Evolutionary conservation across 2,329 filamentous ascomycete species (phyloP).

Genomic region (Fusarium albidum): DNA sequence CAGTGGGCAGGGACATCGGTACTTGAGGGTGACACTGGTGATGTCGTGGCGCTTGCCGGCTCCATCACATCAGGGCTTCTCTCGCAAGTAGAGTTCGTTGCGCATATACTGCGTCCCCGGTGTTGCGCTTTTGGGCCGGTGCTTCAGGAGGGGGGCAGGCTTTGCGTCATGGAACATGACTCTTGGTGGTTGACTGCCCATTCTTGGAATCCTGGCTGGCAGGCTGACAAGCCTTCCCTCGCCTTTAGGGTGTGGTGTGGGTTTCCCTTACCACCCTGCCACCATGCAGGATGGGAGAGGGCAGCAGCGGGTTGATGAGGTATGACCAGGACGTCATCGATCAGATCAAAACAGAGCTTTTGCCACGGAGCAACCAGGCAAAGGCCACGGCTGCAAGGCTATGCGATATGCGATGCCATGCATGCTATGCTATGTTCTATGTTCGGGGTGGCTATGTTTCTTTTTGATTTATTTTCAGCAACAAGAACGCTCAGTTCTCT

Average conservation of each 20-base stretch:
- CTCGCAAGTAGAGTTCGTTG: slow-evolving; percentile 2
- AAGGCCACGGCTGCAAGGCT: slow-evolving; percentile 10
- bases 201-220: slow-evolving; percentile 34
- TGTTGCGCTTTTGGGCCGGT: slow-evolving; percentile 22
- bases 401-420: no score
- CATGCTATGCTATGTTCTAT: slow-evolving; percentile 4
- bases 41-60: slow-evolving; percentile 35
- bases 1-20: background rate
- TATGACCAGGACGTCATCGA: slow-evolving; percentile 33
- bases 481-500: slow-evolving; percentile 7
- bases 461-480: slow-evolving; percentile 10
- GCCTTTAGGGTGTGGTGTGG: background rate
- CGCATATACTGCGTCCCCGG: slow-evolving; percentile 22
- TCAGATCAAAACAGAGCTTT: slow-evolving; percentile 10
- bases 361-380: slow-evolving; percentile 9
- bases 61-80: slow-evolving; percentile 4
- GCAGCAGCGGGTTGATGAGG: slow-evolving; percentile 21
- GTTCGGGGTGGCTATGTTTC: background rate
- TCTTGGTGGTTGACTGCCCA: slow-evolving; percentile 20
- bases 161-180: slow-evolving; percentile 38
- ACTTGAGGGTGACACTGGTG: slow-evolving; percentile 22
- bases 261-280: background rate
- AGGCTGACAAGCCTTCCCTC: slow-evolving; percentile 5
- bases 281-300: slow-evolving; percentile 7
- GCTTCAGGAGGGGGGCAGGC: slow-evolving; percentile 15